These are phyloP conservation scores for Zymoseptoria brevis DNA, from an alignment of 2,329 filamentous ascomycete genomes.

Conservation along the genomic window DNA sequence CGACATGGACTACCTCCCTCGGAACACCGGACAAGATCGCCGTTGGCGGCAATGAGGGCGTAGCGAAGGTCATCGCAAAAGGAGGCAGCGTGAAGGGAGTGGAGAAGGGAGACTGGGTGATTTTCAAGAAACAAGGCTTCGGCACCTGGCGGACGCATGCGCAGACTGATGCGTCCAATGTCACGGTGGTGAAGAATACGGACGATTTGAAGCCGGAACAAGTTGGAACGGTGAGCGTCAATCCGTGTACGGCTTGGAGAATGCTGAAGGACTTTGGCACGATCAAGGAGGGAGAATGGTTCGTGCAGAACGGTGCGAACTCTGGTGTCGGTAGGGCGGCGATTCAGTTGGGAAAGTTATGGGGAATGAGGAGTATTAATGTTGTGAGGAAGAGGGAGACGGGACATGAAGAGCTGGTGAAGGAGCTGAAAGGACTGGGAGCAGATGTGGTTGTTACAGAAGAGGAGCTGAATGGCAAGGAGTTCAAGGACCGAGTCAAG, in stretches of 20 bases:
- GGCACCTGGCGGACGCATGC: constrained; percentile 95
- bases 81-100: constrained; percentile 57
- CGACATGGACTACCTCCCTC: constrained; percentile 65
- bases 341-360: constrained; percentile 76
- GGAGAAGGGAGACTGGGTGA: constrained; percentile 81
- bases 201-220: constrained; percentile 66
- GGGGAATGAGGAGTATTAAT: constrained; percentile 88
- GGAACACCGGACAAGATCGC: constrained; percentile 70
- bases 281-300: constrained; percentile 72
- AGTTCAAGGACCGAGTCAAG: constrained; percentile 54
- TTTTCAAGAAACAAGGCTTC: constrained; percentile 73
- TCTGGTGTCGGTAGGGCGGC: constrained; percentile 84
- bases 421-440: constrained; percentile 53
- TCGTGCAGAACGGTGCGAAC: constrained; percentile 95
- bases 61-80: constrained; percentile 74
- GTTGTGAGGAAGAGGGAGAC: constrained; percentile 67
- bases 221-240: constrained; percentile 81
- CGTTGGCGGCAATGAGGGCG: constrained; percentile 82
- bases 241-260: constrained; percentile 88
- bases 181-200: constrained; percentile 64
- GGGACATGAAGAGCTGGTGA: constrained; percentile 57
- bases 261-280: constrained; percentile 76
- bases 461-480: constrained; percentile 50
- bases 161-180: constrained; percentile 49
- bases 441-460: constrained; percentile 58